These are phyloP conservation scores for Cordyceps pruinosa DNA, from an alignment of 2,329 filamentous ascomycete genomes.

Conservation along the genomic window DNA sequence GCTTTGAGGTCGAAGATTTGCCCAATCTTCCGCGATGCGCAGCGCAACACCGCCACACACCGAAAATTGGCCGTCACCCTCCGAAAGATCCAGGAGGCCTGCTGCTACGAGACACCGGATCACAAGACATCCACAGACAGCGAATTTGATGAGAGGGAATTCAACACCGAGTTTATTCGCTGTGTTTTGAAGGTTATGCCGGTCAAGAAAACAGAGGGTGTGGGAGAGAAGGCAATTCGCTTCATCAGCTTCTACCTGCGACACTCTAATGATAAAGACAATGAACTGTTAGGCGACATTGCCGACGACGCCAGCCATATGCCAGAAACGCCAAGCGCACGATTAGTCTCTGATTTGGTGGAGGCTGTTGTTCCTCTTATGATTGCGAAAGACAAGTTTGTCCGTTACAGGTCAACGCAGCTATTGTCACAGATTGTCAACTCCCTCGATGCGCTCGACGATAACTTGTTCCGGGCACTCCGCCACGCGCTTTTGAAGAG, in stretches of 20 bases:
- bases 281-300: conserved; percentile 53
- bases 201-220: conserved; percentile 85
- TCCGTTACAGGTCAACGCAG: conserved; percentile 85
- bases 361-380: conserved; percentile 69
- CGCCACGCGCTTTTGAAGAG: conserved; percentile 74
- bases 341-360: conserved; percentile 69
- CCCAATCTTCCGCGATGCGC: conserved; percentile 70
- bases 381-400: conserved; percentile 82
- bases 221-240: conserved; percentile 76
- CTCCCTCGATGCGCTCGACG: conserved; percentile 84
- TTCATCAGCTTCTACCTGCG: conserved; percentile 85
- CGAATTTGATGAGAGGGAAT: conserved; percentile 76
- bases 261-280: conserved; percentile 63
- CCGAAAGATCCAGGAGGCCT: conserved; percentile 84
- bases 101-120: conserved; percentile 57
- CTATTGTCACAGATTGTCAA: conserved; percentile 88
- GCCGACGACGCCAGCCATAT: conserved; percentile 63
- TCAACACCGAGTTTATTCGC: conserved; percentile 78
- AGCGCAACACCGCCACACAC: conserved; percentile 83
- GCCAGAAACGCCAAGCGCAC: conserved; percentile 75
- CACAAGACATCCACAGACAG: conserved; percentile 47
- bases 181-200: conserved; percentile 77
- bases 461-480: conserved; percentile 79
- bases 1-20: conserved; percentile 68
- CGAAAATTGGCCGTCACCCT: conserved; percentile 82